phyloP scores from a whole-genome alignment of 768 basidiomycete species.

The Panaeolus cyanescens region DNA sequence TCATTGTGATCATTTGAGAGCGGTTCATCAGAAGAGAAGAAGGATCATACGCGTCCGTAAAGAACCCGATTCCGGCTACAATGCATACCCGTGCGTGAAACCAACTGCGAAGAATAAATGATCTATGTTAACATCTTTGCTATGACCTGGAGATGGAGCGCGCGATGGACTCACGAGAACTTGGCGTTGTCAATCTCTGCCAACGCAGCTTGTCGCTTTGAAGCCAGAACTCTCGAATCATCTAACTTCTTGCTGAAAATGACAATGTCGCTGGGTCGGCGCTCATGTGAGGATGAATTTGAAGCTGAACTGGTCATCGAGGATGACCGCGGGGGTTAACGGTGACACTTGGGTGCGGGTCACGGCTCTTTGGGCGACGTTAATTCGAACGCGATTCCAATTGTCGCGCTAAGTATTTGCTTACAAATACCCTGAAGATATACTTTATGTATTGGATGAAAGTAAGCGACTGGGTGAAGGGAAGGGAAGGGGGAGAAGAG shows the following conservation, averaged over 20 bases:
- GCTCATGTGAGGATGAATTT: background rate
- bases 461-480: too few relatives aligned
- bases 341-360: too few relatives aligned
- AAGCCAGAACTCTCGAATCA: background rate
- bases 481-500: too few relatives aligned
- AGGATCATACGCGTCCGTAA: constrained; percentile 79
- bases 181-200: constrained; percentile 84
- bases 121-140: constrained; percentile 2
- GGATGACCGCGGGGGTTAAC: too few relatives aligned
- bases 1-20: too few relatives aligned
- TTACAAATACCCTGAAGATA: too few relatives aligned
- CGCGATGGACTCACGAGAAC: constrained; percentile 60
- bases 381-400: too few relatives aligned
- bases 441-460: too few relatives aligned
- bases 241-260: background rate
- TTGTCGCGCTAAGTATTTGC: too few relatives aligned
- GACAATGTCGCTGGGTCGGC: background rate
- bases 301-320: background rate
- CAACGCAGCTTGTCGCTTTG: constrained; percentile 25
- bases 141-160: background rate
- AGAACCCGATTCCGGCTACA: constrained; percentile 82
- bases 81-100: constrained; percentile 80
- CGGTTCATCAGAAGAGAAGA: too few relatives aligned
- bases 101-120: too few relatives aligned
- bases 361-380: too few relatives aligned